Conservation (phyloP, 192 early-diverging fungal genomes). For the Spizellomyces sp. region DNA sequence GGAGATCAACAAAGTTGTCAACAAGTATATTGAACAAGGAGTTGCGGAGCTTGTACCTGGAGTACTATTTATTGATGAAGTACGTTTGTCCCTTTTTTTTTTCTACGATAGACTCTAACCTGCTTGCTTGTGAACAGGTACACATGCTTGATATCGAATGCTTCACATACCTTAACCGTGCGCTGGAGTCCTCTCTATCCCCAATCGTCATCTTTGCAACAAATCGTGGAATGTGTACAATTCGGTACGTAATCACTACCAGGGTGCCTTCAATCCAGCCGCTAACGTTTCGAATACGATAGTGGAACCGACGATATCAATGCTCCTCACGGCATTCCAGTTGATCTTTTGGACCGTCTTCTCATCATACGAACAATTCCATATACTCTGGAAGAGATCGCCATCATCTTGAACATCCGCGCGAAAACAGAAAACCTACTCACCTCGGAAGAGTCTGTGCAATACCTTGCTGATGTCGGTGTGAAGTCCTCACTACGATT, state of each 20-base stretch:
- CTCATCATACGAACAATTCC: conserved; percentile 93
- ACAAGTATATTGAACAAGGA: conserved; percentile 98
- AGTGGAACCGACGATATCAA: conserved; percentile 53
- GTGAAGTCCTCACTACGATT: conserved; percentile 92
- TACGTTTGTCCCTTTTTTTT: too few species aligned
- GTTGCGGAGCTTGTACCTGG: conserved; percentile 96
- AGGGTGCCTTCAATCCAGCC: neutral
- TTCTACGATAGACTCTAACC: too few species aligned
- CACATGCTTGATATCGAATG: conserved; percentile 99
- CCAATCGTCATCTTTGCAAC: conserved; percentile 99
- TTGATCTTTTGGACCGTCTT: conserved; percentile 93
- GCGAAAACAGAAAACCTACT: conserved; percentile 94
- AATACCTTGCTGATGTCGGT: conserved; percentile 86
- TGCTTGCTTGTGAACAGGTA: conserved; percentile 42
- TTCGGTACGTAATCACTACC: conserved; percentile 55
- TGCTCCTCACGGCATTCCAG: conserved; percentile 86
- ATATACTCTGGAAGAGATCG: conserved; percentile 83
- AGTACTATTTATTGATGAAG: conserved; percentile 96
- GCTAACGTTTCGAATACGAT: neutral
- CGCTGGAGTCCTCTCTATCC: conserved; percentile 90
- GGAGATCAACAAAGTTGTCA: conserved; percentile 99
- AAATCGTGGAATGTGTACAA: conserved; percentile 91
- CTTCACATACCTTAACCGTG: conserved; percentile 98
- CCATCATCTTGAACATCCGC: conserved; percentile 86
- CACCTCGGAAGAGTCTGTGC: conserved; percentile 83